These are phyloP conservation scores for Pseudonectria buxi DNA, from an alignment of 2,329 filamentous ascomycete genomes.

Conservation along the genomic window DNA sequence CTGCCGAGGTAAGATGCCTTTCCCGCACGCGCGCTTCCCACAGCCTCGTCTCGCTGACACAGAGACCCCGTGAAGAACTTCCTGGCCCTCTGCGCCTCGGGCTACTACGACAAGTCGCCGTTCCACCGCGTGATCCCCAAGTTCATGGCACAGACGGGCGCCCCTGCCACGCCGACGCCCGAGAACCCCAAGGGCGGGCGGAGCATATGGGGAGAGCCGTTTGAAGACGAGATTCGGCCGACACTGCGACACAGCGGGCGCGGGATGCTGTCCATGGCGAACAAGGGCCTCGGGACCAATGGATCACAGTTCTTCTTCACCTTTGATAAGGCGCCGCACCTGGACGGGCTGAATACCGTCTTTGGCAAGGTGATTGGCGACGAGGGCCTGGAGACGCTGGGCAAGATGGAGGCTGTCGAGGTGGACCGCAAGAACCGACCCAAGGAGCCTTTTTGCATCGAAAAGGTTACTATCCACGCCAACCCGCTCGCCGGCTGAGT, in stretches of 20 bases:
- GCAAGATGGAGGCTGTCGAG: slow-evolving; percentile 62
- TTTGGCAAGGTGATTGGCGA: slow-evolving; percentile 70
- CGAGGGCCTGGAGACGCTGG: slow-evolving; percentile 57
- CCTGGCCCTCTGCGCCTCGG: slow-evolving; percentile 74
- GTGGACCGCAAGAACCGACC: slow-evolving; percentile 76
- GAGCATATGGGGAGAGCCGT: slow-evolving; percentile 67
- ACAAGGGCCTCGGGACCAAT: slow-evolving; percentile 67
- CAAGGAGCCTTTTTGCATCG: slow-evolving; percentile 58
- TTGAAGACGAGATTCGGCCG: slow-evolving; percentile 76
- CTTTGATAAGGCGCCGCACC: slow-evolving; percentile 69
- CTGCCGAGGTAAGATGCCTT: slow-evolving; percentile 59
- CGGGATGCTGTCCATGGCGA: slow-evolving; percentile 71
- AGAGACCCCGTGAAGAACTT: slow-evolving; percentile 61
- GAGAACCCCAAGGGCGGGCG: slow-evolving; percentile 60
- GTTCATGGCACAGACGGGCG: slow-evolving; percentile 78
- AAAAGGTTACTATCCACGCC: slow-evolving; percentile 67
- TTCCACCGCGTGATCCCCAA: slow-evolving; percentile 74
- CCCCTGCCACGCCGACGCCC: slow-evolving; percentile 46
- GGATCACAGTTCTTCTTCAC: slow-evolving; percentile 78
- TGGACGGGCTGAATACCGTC: slow-evolving; percentile 79
- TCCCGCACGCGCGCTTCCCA: neutral
- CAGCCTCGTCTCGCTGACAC: neutral
- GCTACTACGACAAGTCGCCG: slow-evolving; percentile 67
- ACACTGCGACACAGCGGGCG: slow-evolving; percentile 60
- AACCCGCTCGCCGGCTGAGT: slow-evolving; percentile 64